Base-by-base conservation (phyloP, 495 filamentous ascomycete genomes). In the Collariella sp. region DNA sequence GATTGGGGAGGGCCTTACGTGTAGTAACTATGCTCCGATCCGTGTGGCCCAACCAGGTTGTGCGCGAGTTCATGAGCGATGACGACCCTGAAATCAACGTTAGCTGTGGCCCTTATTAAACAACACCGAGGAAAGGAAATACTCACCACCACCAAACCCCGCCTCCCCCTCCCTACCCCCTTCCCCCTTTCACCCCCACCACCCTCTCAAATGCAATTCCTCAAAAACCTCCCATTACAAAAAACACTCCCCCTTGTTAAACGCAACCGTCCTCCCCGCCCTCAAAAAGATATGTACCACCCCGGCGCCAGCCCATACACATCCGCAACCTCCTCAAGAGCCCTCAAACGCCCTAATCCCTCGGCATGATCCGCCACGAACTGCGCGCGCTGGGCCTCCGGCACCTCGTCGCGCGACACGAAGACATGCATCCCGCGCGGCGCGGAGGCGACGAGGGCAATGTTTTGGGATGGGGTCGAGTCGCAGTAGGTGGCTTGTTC, bases 11-110 rank as follows among this genome's bases (percentile, higher is more conserved):
- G 2, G 10, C 72, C 81, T 71, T 66, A 83, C 81, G 85, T 89
- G 62, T 94, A 96, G 65, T 83, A 96, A 54, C 82, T 85, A 62
- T 98, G 93, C 42, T 87, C 82, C 18, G 86, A 75, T 63, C 84
- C 86, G 69, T 96, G 90, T 48, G 82, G 81, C 19, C 69, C 72
- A 12, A 95, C 87, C 31, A 98, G 67, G 63, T 97, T 97, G 69
- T 98, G 93, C 44, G 94, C 91, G 60, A 98, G 67, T 70, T 98
- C 93, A 68, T 98, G 93, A 44, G 88, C 90, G 54, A 95, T 63
- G 13, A 87, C 86, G 42, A 96, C 84, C 79, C n/a, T n/a, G n/a
- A n/a, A n/a, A n/a, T n/a, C n/a, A n/a, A n/a, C n/a, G n/a, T n/a
- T n/a, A n/a, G n/a, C n/a, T n/a, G n/a, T n/a, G n/a, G n/a, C n/a